Conservation (phyloP, 148 eudicot species). For the Cornus kousa region DNA sequence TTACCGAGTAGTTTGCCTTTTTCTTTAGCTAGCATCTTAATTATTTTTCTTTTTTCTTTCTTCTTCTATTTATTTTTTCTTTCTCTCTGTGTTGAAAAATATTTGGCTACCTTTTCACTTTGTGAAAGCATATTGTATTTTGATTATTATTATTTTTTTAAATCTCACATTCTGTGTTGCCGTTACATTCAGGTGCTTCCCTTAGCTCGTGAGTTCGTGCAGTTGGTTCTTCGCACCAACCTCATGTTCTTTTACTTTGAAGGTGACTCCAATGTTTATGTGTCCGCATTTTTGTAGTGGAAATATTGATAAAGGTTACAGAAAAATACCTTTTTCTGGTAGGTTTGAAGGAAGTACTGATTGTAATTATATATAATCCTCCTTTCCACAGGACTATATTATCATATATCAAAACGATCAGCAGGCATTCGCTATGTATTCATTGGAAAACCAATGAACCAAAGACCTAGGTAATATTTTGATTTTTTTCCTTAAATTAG, state of each 20-base stretch:
- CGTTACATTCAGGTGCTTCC: conserved; percentile 67
- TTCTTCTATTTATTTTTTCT: too few species aligned
- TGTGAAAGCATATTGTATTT: too few species aligned
- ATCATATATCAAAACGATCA: conserved; percentile 90
- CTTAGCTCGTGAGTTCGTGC: conserved; percentile 68
- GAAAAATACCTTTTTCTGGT: too few species aligned
- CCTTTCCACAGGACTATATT: conserved; percentile 70
- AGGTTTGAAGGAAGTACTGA: neutral
- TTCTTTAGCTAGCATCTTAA: too few species aligned
- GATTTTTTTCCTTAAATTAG: neutral
- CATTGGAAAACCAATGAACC: conserved; percentile 86
- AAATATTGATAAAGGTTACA: neutral
- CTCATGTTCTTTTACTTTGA: conserved; percentile 99
- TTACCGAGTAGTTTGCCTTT: neutral
- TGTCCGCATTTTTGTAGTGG: neutral
- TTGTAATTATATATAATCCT: neutral
- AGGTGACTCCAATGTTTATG: conserved; percentile 45
- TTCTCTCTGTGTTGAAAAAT: too few species aligned
- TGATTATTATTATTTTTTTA: neutral
- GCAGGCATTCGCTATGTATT: conserved; percentile 94
- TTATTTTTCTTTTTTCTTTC: too few species aligned
- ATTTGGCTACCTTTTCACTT: too few species aligned
- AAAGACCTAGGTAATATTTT: conserved; percentile 76
- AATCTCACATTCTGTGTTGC: neutral
- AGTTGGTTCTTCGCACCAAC: conserved; percentile 78